Conservation (phyloP, 345 rosid species). For the Salix udensis region DNA sequence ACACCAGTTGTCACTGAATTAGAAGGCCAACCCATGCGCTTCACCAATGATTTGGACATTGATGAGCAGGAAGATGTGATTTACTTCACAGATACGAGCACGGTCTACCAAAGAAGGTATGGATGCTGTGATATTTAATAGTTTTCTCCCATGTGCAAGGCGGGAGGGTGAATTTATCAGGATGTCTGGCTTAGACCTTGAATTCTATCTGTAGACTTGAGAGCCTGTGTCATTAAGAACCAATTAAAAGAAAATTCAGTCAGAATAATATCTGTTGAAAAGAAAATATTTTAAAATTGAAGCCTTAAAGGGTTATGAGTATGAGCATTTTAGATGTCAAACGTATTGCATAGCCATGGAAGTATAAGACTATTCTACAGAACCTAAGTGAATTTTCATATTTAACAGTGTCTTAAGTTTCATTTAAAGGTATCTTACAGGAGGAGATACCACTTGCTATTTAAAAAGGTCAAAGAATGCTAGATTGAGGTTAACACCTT, state of each 20-base stretch:
- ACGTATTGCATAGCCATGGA: neutral
- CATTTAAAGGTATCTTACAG: neutral
- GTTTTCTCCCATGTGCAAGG: no score
- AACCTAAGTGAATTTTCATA: neutral
- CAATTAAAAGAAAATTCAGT: neutral
- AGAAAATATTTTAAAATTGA: neutral
- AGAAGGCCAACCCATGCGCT: slow-evolving; percentile 21
- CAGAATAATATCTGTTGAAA: neutral
- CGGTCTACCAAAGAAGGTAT: slow-evolving; percentile 21
- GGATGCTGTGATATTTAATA: neutral
- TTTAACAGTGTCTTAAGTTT: neutral
- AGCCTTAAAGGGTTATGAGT: neutral
- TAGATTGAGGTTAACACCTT: neutral
- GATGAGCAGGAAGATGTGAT: slow-evolving; percentile 17
- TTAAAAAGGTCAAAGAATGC: neutral
- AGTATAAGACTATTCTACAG: neutral
- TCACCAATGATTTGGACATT: slow-evolving; percentile 25
- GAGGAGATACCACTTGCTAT: neutral
- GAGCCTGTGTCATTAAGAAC: neutral
- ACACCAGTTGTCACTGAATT: slow-evolving; percentile 15
- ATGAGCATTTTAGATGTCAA: neutral
- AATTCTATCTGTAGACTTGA: no score
- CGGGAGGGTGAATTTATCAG: no score
- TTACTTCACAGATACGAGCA: slow-evolving; percentile 29
- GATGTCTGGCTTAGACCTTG: no score